phyloP scores from a whole-genome alignment of 129 eudicot species.

The Flaveria ramosissima region DNA sequence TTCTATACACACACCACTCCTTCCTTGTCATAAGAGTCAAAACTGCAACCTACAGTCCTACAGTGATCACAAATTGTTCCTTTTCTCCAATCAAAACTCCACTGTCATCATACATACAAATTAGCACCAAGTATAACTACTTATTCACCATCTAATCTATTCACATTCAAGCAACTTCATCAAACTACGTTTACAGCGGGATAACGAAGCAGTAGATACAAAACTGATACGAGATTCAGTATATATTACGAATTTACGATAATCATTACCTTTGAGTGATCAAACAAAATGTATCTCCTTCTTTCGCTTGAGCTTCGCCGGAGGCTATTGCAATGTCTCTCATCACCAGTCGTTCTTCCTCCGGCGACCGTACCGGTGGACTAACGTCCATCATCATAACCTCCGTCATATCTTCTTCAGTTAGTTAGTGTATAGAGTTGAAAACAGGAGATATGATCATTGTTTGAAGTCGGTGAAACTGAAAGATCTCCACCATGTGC shows the following conservation, averaged over 20 bases:
- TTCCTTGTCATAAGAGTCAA: neutral
- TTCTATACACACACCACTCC: neutral
- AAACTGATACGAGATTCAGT: neutral
- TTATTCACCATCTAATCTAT: neutral
- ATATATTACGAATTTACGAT: neutral
- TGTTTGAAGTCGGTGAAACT: slow-evolving; percentile 33
- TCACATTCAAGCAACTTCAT: slow-evolving; percentile 12
- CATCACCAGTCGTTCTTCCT: slow-evolving; percentile 63
- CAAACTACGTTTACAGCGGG: neutral
- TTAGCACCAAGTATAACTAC: neutral
- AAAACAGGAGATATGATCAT: neutral
- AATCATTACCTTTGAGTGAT: slow-evolving; percentile 60
- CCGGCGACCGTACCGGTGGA: slow-evolving; percentile 61
- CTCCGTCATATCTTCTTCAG: slow-evolving; percentile 27
- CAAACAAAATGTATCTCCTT: slow-evolving; percentile 69
- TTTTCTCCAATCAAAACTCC: slow-evolving; percentile 12
- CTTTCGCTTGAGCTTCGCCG: slow-evolving; percentile 67
- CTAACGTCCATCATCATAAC: slow-evolving; percentile 24
- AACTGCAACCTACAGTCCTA: slow-evolving; percentile 2
- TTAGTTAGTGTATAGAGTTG: neutral
- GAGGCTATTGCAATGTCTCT: slow-evolving; percentile 69
- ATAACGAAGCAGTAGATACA: slow-evolving; percentile 17
- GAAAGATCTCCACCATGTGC: slow-evolving; percentile 19
- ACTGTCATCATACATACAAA: neutral
- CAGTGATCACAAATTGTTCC: neutral